Percentiles rank a stretch among this genome's conserved stretches.
phyloP scores from a whole-genome alignment of 2,329 filamentous ascomycete species.

The Teratosphaeriaceae sp. region DNA sequence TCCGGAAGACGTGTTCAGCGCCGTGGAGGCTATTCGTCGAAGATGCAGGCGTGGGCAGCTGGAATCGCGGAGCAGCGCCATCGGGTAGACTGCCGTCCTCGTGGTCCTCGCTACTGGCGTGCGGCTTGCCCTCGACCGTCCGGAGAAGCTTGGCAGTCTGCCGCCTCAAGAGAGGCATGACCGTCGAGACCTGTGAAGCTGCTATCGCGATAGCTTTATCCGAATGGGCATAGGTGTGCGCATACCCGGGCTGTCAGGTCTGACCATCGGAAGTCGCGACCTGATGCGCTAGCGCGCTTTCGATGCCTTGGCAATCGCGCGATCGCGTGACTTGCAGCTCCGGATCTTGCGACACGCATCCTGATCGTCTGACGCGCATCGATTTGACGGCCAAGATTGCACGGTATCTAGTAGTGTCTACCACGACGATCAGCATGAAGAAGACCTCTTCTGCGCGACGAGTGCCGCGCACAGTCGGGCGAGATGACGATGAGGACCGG shows the following conservation, averaged over 20 bases:
- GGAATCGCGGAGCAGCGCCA: neutral
- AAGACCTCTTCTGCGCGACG: constrained; percentile 50
- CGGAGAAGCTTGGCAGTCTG: constrained; percentile 21
- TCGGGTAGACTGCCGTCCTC: constrained; percentile 16
- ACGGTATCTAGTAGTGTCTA: neutral
- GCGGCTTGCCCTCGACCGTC: constrained; percentile 26
- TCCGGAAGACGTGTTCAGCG: no score
- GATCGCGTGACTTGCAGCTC: neutral
- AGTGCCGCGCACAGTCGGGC: constrained; percentile 72
- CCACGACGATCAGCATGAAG: constrained; percentile 49
- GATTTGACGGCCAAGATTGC: no score
- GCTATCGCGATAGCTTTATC: no score
- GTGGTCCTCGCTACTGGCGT: constrained; percentile 33
- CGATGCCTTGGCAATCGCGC: neutral
- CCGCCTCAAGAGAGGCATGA: neutral
- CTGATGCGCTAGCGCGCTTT: neutral
- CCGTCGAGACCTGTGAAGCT: no score
- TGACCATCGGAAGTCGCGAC: no score
- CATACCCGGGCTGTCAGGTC: no score
- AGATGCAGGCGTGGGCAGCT: constrained; percentile 7
- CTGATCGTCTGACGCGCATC: no score
- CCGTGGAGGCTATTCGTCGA: neutral
- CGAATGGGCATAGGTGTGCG: no score
- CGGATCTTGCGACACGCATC: no score
- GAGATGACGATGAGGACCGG: constrained; percentile 56